Evolutionary conservation across 306 rosid genomes (phyloP).

Genomic region (Senna tora): DNA sequence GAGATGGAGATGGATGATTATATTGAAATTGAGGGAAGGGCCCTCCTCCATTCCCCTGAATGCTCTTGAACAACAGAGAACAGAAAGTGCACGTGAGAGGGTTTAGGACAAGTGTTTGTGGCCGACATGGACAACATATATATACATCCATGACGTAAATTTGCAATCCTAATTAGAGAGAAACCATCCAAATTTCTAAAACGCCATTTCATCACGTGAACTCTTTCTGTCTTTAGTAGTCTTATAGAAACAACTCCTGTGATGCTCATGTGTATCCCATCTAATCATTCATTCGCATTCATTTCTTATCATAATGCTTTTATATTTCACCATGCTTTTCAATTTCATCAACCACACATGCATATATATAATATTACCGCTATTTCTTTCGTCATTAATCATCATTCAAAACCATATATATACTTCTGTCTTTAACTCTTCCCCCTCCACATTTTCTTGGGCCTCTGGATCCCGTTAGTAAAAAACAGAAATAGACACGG

Average conservation of each 20-base stretch:
- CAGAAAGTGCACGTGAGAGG: background rate
- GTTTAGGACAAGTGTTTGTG: conserved; percentile 9
- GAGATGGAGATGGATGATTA: too few relatives aligned
- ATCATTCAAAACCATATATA: too few relatives aligned
- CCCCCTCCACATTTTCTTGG: too few relatives aligned
- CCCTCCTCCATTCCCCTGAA: background rate
- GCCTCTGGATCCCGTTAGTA: too few relatives aligned
- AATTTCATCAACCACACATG: too few relatives aligned
- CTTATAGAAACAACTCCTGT: background rate
- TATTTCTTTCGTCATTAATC: too few relatives aligned
- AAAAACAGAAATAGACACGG: too few relatives aligned
- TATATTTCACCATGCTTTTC: too few relatives aligned
- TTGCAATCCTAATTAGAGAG: background rate
- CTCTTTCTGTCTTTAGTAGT: background rate
- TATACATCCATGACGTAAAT: background rate
- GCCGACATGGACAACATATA: background rate
- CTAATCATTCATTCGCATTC: too few relatives aligned
- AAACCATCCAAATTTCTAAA: background rate
- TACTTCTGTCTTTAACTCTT: too few relatives aligned
- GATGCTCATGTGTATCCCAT: background rate
- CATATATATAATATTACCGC: too few relatives aligned
- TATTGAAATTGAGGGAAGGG: background rate
- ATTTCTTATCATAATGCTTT: too few relatives aligned
- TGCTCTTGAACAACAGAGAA: background rate
- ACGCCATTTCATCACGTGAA: conserved; percentile 31